phyloP scores from a whole-genome alignment of 1,284 basidiomycete species.

The Apiotrichum brassicae region DNA sequence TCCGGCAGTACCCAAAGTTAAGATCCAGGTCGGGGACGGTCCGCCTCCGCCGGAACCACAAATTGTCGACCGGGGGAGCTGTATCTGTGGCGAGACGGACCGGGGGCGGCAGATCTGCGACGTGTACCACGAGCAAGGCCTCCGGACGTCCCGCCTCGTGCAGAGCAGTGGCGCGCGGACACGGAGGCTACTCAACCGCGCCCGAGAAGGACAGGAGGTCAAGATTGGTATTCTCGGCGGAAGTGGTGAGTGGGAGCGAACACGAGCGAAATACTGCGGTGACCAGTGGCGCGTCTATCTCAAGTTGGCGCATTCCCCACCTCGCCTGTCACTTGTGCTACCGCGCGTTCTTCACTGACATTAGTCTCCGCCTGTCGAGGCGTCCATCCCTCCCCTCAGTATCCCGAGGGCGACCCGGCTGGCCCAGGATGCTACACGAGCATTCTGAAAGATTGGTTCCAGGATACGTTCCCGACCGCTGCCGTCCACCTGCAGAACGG shows the following conservation, averaged over 20 bases:
- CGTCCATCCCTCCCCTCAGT: slow-evolving; percentile 35
- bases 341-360: too few species aligned
- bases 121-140: slow-evolving; percentile 31
- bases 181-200: slow-evolving; percentile 30
- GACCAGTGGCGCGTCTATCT: too few species aligned
- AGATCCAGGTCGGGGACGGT: slow-evolving; percentile 15
- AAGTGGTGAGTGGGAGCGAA: slow-evolving; percentile 39
- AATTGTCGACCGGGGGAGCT: too few species aligned
- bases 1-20: slow-evolving; percentile 35
- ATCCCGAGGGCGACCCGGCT: slow-evolving; percentile 39
- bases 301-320: too few species aligned
- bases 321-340: too few species aligned
- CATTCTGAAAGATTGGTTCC: slow-evolving; percentile 36
- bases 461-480: slow-evolving; percentile 28
- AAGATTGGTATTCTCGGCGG: slow-evolving; percentile 44
- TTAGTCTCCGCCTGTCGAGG: slow-evolving; percentile 45
- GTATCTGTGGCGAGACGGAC: slow-evolving; percentile 29
- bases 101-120: slow-evolving; percentile 33
- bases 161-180: slow-evolving; percentile 36
- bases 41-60: too few species aligned
- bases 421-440: slow-evolving; percentile 44
- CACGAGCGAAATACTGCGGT: too few species aligned
- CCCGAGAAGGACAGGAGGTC: slow-evolving; percentile 30
- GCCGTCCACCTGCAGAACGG: slow-evolving; percentile 33
- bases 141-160: slow-evolving; percentile 28